Base-by-base conservation (phyloP, 495 filamentous ascomycete species). In the Hyaloscypha hepaticicola region DNA sequence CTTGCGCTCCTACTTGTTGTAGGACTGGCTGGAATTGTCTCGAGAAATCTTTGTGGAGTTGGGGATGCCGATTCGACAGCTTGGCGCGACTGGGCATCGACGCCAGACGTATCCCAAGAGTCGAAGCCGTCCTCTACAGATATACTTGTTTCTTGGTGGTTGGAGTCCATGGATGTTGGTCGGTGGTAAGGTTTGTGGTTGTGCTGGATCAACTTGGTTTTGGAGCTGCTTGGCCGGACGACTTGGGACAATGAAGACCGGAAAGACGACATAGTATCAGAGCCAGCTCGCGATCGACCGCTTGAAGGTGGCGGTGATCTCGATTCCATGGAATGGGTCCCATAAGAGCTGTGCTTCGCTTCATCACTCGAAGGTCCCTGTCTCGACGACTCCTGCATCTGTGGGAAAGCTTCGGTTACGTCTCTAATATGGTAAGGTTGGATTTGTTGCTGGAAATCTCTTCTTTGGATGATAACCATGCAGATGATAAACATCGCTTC, bases 21-120 rank as follows among this genome's bases (percentile, higher is more conserved):
- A 31, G 75, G 87, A 73, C 76, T 86, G 61, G 78, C 85, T 58
- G 86, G 86, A 28, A 88, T 88, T 0, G 86, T 82, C 60, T 87
- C 85, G 0, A 88, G 73, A 55, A 79, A 82, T 34, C 77, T 78
- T 55, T 69, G 72, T 1, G 72, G 74, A 0, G 76, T 77, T 1
- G 82, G 76, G 22, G 78, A 81, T 12, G 77, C 79, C 12, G 77
- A 73, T 48, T 72, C 72, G 0, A 87, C 78, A 9, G 83, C 78
- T 45, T 87, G 81, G 45, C 82, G 77, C 55, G 82, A 80, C 64
- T 85, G 81, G 1, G 81, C 74, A 64, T 86, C 85, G 1, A 90
- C 86, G 0, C 75, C 75, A 1, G 83, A 87, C 0, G 85, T 88
- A 68, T 90, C 88, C 86, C 86, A 90, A 5, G 82, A 83, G 63